phyloP scores from a whole-genome alignment of 257 asterid species.

The Dorcoceras hygrometricum region DNA sequence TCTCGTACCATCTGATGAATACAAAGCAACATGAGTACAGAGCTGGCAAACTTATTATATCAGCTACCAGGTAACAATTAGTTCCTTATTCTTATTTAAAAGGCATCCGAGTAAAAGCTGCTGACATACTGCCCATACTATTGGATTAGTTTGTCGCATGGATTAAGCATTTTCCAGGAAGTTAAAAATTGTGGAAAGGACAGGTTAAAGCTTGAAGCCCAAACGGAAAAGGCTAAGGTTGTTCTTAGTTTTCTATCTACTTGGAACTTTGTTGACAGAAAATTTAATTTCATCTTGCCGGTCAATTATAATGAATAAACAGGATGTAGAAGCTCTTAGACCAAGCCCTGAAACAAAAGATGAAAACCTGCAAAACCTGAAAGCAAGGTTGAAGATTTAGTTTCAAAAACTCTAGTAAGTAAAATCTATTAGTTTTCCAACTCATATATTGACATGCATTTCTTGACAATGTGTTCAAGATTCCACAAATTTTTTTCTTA shows the following conservation, averaged over 20 bases:
- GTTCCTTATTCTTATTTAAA: neutral
- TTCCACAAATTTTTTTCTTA: neutral
- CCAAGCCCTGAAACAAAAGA: slow-evolving; percentile 39
- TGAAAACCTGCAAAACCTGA: slow-evolving; percentile 35
- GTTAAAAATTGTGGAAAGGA: slow-evolving; percentile 52
- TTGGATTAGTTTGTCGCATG: slow-evolving; percentile 63
- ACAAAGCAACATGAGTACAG: slow-evolving; percentile 65
- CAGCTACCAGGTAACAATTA: slow-evolving; percentile 57
- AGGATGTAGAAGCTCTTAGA: slow-evolving; percentile 35
- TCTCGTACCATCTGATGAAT: slow-evolving; percentile 76
- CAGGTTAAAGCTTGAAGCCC: slow-evolving; percentile 52
- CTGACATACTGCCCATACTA: slow-evolving; percentile 31
- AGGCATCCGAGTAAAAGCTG: slow-evolving; percentile 1
- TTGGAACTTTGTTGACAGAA: neutral
- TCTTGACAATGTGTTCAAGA: slow-evolving; percentile 3
- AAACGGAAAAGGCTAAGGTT: slow-evolving; percentile 50
- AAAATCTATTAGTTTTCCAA: slow-evolving; percentile 17
- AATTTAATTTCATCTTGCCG: slow-evolving; percentile 10
- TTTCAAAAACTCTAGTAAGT: slow-evolving; percentile 53
- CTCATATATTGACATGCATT: neutral
- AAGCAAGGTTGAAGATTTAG: slow-evolving; percentile 44
- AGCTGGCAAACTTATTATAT: slow-evolving; percentile 81
- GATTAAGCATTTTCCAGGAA: slow-evolving; percentile 64
- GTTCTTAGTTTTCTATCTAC: neutral
- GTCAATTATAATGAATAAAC: slow-evolving; percentile 24